These are phyloP conservation scores for Mesembryanthemum crystallinum DNA, from an alignment of 148 eudicot species.

Conservation along the genomic window DNA sequence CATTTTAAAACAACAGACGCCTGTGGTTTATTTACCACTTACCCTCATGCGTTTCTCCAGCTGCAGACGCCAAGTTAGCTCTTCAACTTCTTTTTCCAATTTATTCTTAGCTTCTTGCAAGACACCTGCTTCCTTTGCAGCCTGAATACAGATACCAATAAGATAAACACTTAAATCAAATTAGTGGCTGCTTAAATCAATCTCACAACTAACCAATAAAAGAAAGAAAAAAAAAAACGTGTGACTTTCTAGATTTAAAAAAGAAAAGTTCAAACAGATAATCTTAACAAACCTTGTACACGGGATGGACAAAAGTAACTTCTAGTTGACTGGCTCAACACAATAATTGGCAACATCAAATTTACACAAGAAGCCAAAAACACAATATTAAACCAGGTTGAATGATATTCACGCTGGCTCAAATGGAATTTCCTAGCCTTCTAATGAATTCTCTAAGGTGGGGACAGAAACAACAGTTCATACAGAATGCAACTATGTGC, in stretches of 20 bases:
- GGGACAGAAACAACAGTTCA: constrained; percentile 8
- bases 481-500: background rate
- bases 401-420: background rate
- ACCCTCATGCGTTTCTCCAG: constrained; percentile 81
- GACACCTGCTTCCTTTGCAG: constrained; percentile 78
- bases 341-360: background rate
- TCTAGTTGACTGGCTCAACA: background rate
- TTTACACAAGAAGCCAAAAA: background rate
- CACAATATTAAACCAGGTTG: background rate
- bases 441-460: background rate
- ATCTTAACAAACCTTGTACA: no score
- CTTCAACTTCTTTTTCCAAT: constrained; percentile 83
- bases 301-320: background rate
- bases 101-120: constrained; percentile 78
- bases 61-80: constrained; percentile 55
- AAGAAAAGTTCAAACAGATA: background rate
- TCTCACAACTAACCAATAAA: background rate
- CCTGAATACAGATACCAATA: constrained; percentile 38
- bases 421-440: background rate
- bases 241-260: background rate
- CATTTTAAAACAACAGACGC: background rate
- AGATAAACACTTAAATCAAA: background rate
- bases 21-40: constrained; percentile 15
- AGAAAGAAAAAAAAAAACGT: background rate
- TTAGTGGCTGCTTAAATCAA: background rate